Base-by-base conservation (phyloP, 176 grass and related monocot genomes). In the Cenchrus purpureus region DNA sequence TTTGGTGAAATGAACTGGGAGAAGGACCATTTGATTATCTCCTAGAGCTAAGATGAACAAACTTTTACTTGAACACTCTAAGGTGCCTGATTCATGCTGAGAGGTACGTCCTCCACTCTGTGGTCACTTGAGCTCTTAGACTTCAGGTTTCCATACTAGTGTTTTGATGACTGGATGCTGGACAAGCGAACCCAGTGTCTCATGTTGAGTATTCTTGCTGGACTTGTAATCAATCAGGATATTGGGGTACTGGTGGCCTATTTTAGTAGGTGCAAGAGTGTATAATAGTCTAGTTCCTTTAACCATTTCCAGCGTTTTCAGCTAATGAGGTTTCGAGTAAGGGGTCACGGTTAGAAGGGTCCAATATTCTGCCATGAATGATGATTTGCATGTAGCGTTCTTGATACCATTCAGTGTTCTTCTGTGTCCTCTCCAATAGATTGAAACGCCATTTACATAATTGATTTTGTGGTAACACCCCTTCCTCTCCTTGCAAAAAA, bases 21-120 rank as follows among this genome's bases (percentile, higher is more conserved):
- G 58, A 62, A 78, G 20, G 32, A 50, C 77, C 59, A 65, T 79
- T 48, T 65, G 58, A 64, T 78, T 48, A 12, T 11, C n/a, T 13
- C 19, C 58, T 65, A 15, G 4, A 49, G 20, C 4, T 5, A 50
- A 20, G 14, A 58, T 42, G 53, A 19, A 32, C 22, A 32, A 31
- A 32, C 7, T 32, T 32, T 74, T 4, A 74, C 46, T 8, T 2
- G 17, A 43, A 68, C 3, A 25, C 20, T 10, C 1, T 15, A 43
- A 34, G 15, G 34, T 68, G 65, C 14, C 31, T 68, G 14, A 68
- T 68, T 40, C 65, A 42, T 42, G 32, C 28, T 31, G 61, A 65
- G 11, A 68, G 25, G 25, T 55, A 19, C 3, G 37, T 48, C 68
- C 6, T 22, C 67, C 67, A 5, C 68, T 48, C 42, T 48, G 9